These are phyloP conservation scores for Epichloe gansuensis DNA, from an alignment of 2,329 filamentous ascomycete species.

Conservation along the genomic window DNA sequence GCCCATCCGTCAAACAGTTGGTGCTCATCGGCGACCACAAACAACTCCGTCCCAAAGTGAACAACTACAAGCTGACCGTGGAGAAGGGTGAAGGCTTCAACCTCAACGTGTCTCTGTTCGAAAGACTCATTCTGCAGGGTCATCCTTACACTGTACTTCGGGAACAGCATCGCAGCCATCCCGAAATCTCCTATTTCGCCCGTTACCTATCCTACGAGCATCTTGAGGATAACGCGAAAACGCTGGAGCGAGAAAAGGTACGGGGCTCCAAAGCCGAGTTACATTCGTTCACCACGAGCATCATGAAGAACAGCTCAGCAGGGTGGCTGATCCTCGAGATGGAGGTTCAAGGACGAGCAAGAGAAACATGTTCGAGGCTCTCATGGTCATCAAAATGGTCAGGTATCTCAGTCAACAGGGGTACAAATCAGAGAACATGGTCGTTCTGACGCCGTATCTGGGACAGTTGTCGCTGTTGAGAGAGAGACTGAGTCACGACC, in stretches of 20 bases:
- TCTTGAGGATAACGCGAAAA: slow-evolving; percentile 42
- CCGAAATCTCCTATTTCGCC: slow-evolving; percentile 51
- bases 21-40: slow-evolving; percentile 64
- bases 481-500: slow-evolving; percentile 39
- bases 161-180: slow-evolving; percentile 57
- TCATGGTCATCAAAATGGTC: slow-evolving; percentile 53
- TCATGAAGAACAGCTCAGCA: slow-evolving; percentile 33
- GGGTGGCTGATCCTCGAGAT: slow-evolving; percentile 38
- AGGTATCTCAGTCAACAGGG: slow-evolving; percentile 60
- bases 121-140: slow-evolving; percentile 47
- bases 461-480: slow-evolving; percentile 51
- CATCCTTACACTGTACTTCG: slow-evolving; percentile 40
- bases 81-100: slow-evolving; percentile 55
- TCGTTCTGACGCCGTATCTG: slow-evolving; percentile 61
- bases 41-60: slow-evolving; percentile 57
- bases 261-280: slow-evolving; percentile 41
- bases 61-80: slow-evolving; percentile 46
- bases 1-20: slow-evolving; percentile 44
- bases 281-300: slow-evolving; percentile 54
- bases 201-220: slow-evolving; percentile 46
- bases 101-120: slow-evolving; percentile 57
- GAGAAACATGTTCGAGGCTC: slow-evolving; percentile 49
- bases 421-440: slow-evolving; percentile 51
- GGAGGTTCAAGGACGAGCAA: slow-evolving; percentile 39
- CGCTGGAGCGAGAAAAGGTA: slow-evolving; percentile 31